These are phyloP conservation scores for Sugiyamaella smithiae DNA, from an alignment of 805 yeast species.

Conservation along the genomic window DNA sequence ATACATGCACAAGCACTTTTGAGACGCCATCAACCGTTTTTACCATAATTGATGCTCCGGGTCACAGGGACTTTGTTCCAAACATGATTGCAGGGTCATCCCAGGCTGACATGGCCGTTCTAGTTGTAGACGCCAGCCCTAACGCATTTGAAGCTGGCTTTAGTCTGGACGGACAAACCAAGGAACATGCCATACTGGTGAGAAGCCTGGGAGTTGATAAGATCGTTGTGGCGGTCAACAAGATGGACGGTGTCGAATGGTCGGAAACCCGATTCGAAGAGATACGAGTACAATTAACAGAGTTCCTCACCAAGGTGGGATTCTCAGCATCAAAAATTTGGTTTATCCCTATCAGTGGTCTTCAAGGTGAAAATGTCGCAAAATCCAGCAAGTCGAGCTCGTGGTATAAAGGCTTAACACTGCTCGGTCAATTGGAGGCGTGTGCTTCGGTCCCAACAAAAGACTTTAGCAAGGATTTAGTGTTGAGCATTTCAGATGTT, in stretches of 20 bases:
- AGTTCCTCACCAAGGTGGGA: constrained; percentile 53
- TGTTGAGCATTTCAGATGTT: constrained; percentile 63
- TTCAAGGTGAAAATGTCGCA: constrained; percentile 63
- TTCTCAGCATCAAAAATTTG: constrained; percentile 40
- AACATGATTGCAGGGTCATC: constrained; percentile 82
- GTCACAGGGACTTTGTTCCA: constrained; percentile 79
- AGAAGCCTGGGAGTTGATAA: constrained; percentile 62
- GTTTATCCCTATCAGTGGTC: constrained; percentile 69
- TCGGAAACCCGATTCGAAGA: constrained; percentile 49
- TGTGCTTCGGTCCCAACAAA: constrained; percentile 11
- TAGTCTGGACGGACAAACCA: constrained; percentile 67
- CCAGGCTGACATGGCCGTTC: constrained; percentile 71
- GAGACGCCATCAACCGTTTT: constrained; percentile 54
- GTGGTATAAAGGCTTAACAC: constrained; percentile 50
- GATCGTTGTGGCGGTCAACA: constrained; percentile 63
- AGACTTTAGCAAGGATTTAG: constrained; percentile 44
- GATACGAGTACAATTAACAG: constrained; percentile 48
- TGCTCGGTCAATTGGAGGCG: constrained; percentile 26
- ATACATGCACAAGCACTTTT: constrained; percentile 65
- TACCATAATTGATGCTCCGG: constrained; percentile 82
- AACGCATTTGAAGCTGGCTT: constrained; percentile 74
- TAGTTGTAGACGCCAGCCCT: constrained; percentile 63
- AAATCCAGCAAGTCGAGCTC: constrained; percentile 34
- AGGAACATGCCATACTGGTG: constrained; percentile 71
- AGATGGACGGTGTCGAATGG: constrained; percentile 66